phyloP scores from a whole-genome alignment of 2,329 filamentous ascomycete species.

The Sphaerostilbella broomeana region DNA sequence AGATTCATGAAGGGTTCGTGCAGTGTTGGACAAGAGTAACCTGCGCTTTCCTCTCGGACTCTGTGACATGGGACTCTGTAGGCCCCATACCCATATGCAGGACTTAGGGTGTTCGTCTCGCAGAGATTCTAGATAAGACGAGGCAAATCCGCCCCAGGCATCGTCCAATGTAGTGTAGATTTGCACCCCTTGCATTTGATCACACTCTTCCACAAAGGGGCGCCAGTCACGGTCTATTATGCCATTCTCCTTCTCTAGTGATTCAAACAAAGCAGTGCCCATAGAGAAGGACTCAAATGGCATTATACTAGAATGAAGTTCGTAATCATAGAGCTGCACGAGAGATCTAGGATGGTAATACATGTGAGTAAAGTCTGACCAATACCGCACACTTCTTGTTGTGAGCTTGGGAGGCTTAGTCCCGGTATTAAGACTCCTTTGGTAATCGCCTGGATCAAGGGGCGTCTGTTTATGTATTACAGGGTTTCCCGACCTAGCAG shows the following conservation, averaged over 20 bases:
- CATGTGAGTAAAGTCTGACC: slow-evolving; percentile 92
- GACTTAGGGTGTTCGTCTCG: slow-evolving; percentile 88
- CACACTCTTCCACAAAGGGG: slow-evolving; percentile 85
- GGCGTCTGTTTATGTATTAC: slow-evolving; percentile 61
- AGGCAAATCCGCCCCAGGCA: slow-evolving; percentile 73
- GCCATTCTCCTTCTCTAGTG: slow-evolving; percentile 73
- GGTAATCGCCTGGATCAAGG: slow-evolving; percentile 69
- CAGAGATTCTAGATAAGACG: slow-evolving; percentile 67
- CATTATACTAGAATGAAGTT: slow-evolving; percentile 70
- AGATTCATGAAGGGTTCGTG: slow-evolving; percentile 63
- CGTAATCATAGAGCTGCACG: slow-evolving; percentile 80
- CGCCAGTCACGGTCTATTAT: slow-evolving; percentile 85
- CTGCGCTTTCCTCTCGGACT: slow-evolving; percentile 44
- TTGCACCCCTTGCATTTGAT: slow-evolving; percentile 85
- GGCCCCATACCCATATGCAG: slow-evolving; percentile 78
- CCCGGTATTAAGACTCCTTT: slow-evolving; percentile 70
- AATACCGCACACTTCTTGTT: slow-evolving; percentile 74
- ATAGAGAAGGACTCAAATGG: slow-evolving; percentile 88
- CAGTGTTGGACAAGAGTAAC: slow-evolving; percentile 64
- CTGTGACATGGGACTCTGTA: slow-evolving; percentile 56
- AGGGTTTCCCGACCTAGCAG: slow-evolving; percentile 55
- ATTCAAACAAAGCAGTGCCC: slow-evolving; percentile 68
- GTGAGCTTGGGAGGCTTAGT: slow-evolving; percentile 58
- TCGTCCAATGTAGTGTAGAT: slow-evolving; percentile 66
- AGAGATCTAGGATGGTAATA: slow-evolving; percentile 87